Conservation (phyloP, 805 yeast genomes). For the Yamadazyma akitaensis region DNA sequence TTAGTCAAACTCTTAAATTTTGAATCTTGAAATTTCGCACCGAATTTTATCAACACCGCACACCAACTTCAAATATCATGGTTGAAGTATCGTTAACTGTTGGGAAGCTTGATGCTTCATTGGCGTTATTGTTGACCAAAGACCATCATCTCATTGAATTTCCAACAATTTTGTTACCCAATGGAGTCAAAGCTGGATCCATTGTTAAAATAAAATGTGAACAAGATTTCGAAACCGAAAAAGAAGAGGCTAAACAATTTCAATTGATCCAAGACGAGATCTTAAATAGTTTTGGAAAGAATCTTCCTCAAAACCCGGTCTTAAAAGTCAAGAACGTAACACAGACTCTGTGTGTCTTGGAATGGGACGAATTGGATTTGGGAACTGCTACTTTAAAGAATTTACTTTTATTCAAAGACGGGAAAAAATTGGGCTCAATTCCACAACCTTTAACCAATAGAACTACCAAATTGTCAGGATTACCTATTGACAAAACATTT, state of each 20-base stretch:
- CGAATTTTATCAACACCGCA: not conserved
- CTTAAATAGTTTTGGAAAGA: constrained; percentile 64
- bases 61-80: constrained; percentile 33
- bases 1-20: not conserved
- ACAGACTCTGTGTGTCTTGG: constrained; percentile 91
- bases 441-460: constrained; percentile 78
- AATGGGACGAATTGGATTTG: constrained; percentile 84
- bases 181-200: constrained; percentile 88
- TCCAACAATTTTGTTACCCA: constrained; percentile 91
- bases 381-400: constrained; percentile 81
- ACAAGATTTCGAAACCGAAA: constrained; percentile 66
- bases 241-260: constrained; percentile 56
- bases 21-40: not conserved
- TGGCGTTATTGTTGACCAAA: constrained; percentile 83
- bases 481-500: constrained; percentile 81
- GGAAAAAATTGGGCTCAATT: constrained; percentile 69
- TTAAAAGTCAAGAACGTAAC: constrained; percentile 74
- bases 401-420: constrained; percentile 73
- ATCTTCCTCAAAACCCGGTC: constrained; percentile 68
- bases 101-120: constrained; percentile 92
- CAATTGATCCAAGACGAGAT: constrained; percentile 69
- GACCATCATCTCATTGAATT: constrained; percentile 95
- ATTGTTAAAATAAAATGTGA: constrained; percentile 83
- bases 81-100: constrained; percentile 92
- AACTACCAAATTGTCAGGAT: constrained; percentile 85